Conservation (phyloP, 306 rosid genomes). For the Ormosia emarginata region DNA sequence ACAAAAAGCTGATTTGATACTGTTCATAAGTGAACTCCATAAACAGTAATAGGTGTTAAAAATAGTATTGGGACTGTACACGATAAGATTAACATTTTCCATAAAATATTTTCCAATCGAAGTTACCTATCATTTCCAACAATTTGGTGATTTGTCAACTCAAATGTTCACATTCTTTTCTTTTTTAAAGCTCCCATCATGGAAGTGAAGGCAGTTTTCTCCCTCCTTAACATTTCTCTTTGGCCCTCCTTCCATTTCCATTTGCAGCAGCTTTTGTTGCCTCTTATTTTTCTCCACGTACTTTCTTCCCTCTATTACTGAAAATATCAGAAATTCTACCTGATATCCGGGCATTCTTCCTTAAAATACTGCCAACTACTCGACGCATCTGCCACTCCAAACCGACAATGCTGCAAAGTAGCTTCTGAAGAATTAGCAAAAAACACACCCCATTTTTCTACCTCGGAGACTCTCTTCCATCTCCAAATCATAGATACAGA, state of each 20-base stretch:
- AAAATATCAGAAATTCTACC: background rate
- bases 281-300: background rate
- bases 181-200: no score
- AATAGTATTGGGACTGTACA: no score
- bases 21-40: no score
- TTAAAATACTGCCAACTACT: background rate
- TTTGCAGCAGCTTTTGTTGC: background rate
- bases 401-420: background rate
- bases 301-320: background rate
- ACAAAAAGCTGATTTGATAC: no score
- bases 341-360: background rate
- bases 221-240: no score
- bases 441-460: background rate
- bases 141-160: no score
- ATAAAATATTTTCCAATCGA: no score
- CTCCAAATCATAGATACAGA: background rate
- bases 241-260: background rate
- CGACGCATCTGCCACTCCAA: background rate
- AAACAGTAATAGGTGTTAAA: no score
- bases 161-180: no score
- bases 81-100: no score
- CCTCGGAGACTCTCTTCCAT: background rate
- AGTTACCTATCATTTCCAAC: no score
- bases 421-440: background rate
- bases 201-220: no score